Base-by-base conservation (phyloP, 176 grass and related monocot genomes). In the bread wheat (Triticum aestivum) region DNA sequence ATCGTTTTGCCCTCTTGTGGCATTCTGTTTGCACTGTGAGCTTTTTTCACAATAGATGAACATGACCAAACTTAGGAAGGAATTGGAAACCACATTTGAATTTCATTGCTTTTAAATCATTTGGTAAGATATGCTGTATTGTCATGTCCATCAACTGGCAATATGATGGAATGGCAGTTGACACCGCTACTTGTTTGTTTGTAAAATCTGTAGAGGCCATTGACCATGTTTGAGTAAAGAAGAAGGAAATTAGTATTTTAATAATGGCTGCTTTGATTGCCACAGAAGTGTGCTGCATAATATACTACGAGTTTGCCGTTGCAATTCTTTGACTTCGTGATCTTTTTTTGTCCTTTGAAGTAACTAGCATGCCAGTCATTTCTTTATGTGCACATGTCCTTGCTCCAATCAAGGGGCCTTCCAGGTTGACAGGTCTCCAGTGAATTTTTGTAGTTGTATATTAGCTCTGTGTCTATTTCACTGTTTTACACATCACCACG, bases 181-280 rank as follows among this genome's bases (percentile, higher is more conserved):
- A 21, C 61, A n/a, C 14, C 54, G 69, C 35, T 32, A 41, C 6
- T 54, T 30, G 1, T 78, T 49, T 30, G 1, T 78, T 51, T 30
- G 33, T 73, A 18, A 56, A 61, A 76, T 61, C n/a, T n/a, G 47
- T 37, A 41, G 30, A 9, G 38, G 45, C 7, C 82, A 75, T 69
- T 80, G 62, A 54, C 39, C 27, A 63, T 87, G 33, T 54, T 52
- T 27, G 62, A 76, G 45, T 81, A 81, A 52, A 80, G 66, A 68
- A 75, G 84, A 70, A 74, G 13, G 65, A 68, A 15, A 74, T 71
- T 81, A 5, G 78, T 88, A 64, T 64, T 77, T 42, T 82, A 63
- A 71, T 85, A 33, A 71, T 84, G 82, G 29, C 51, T 85, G 37
- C 38, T 88, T 85, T 75, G 54, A 56, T 77, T 81, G 62, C 7